Evolutionary conservation across 139 green algal genomes (phyloP).

Genomic region (Chlamydomonas incerta): DNA sequence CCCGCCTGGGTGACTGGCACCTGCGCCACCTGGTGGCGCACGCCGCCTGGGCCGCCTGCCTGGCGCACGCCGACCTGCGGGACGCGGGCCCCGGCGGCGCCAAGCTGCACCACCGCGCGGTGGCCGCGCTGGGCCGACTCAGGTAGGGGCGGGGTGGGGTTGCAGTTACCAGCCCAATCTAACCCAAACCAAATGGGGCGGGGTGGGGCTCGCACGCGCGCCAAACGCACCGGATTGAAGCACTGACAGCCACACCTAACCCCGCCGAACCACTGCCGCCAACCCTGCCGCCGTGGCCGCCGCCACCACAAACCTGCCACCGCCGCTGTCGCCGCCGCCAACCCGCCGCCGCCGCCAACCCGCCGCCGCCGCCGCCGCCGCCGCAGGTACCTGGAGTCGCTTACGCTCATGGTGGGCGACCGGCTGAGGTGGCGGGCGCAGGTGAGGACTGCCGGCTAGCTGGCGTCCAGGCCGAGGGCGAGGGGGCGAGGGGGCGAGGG

Average conservation of each 20-base stretch:
- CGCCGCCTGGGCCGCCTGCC: background rate
- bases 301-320: too few relatives aligned
- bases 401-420: background rate
- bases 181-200: too few relatives aligned
- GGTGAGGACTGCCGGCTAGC: too few relatives aligned
- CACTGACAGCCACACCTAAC: too few relatives aligned
- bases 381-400: slow-evolving; percentile 18
- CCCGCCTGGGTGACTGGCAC: slow-evolving; percentile 29
- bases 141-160: background rate
- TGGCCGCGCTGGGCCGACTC: background rate
- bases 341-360: background rate
- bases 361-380: background rate
- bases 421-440: slow-evolving; percentile 18
- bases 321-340: too few relatives aligned
- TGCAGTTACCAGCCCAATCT: too few relatives aligned
- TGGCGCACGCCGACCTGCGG: background rate
- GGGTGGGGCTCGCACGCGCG: too few relatives aligned
- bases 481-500: too few relatives aligned
- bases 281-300: too few relatives aligned
- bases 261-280: too few relatives aligned
- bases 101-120: slow-evolving; percentile 21
- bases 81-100: background rate
- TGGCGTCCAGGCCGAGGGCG: too few relatives aligned
- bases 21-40: background rate
- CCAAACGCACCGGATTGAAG: too few relatives aligned